Conservation (phyloP, 495 filamentous ascomycete genomes). For the Cryomyces minteri region DNA sequence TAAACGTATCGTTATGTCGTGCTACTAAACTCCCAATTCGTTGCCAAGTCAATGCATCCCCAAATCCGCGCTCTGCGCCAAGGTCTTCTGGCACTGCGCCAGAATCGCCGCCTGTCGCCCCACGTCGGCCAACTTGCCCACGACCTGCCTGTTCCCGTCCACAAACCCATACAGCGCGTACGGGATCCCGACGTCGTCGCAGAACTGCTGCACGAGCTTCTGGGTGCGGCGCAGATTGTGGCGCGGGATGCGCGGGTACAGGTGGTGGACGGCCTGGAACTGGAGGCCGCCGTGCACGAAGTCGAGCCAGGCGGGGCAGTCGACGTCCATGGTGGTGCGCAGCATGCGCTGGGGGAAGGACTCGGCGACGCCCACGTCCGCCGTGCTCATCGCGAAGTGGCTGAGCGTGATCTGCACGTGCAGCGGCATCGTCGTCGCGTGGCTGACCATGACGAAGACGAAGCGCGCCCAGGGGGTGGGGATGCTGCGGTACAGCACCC, state of each 20-base stretch:
- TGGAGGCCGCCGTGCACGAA: slow-evolving; percentile 94
- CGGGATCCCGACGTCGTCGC: slow-evolving; percentile 75
- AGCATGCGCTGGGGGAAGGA: slow-evolving; percentile 96
- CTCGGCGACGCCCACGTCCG: slow-evolving; percentile 71
- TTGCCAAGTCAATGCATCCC: slow-evolving; percentile 4
- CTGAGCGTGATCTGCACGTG: slow-evolving; percentile 94
- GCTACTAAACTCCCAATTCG: too few species aligned
- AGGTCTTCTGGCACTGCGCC: slow-evolving; percentile 61
- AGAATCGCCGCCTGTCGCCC: slow-evolving; percentile 74
- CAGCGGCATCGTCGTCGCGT: slow-evolving; percentile 69
- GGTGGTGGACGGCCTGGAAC: slow-evolving; percentile 91
- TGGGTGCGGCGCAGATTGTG: slow-evolving; percentile 81
- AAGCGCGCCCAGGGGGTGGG: slow-evolving; percentile 52
- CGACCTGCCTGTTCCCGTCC: slow-evolving; percentile 77
- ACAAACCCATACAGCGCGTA: slow-evolving; percentile 91
- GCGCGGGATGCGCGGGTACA: slow-evolving; percentile 84
- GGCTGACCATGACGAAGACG: slow-evolving; percentile 66
- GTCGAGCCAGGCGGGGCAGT: slow-evolving; percentile 88
- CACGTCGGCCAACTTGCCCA: slow-evolving; percentile 69
- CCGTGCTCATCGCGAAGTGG: slow-evolving; percentile 93
- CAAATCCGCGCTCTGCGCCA: slow-evolving; percentile 14
- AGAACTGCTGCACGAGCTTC: slow-evolving; percentile 74
- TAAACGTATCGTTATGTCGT: too few species aligned
- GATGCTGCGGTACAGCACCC: slow-evolving; percentile 57
- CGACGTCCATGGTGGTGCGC: slow-evolving; percentile 94